Evolutionary conservation across 257 asterid genomes (phyloP), one percentile per base, ranked within the genome.

Genomic region (Mitragyna speciosa): DNA sequence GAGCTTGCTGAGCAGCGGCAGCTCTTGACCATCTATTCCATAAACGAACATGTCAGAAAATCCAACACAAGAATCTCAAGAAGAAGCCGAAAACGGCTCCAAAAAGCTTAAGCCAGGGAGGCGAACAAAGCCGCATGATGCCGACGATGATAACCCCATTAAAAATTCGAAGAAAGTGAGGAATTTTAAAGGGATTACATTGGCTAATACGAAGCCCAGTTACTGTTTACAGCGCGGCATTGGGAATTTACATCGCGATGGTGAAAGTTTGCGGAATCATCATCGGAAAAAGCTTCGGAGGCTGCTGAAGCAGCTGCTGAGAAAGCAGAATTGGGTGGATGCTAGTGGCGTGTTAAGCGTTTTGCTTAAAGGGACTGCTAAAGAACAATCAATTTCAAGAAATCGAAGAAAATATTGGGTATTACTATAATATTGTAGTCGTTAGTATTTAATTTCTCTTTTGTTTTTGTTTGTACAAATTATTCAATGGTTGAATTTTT

Each of bases 341-440:
- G 96, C 96, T 30, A 84, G 96, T 77, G 99, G 96, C 52, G 94
- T 89, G 20, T 58, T 95, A 73, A 88, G 93, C 24, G 91, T 91
- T 31, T 89, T 95, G 87, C 89, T 92, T 75, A 90, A 85, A 76
- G 97, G 85, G 28, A 85, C 92, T 48, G 52, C 79, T 30, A 81
- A 61, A 8, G 97, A 93, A 72, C 70, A 9, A 2, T 87, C 97
- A 67, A 5, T 82, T 8, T 74, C 86, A 0, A 81, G 87, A 63
- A 95, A 88, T 84, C 97, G 96, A 2, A 78, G 80, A 61, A 95
- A 95, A 87, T 95, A 86, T 85, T 77, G 78, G 97, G 98, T 95
- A 87, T 33, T 22, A 3, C 9, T 31, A 36, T 36, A 36, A 36
- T 36, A 36, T 36, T 1, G 4, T 36, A 36, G 2, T 36, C 41